Evolutionary conservation across 345 rosid species (phyloP), one percentile per base, ranked within the genome.

Genomic region (Moricandia moricandioides): DNA sequence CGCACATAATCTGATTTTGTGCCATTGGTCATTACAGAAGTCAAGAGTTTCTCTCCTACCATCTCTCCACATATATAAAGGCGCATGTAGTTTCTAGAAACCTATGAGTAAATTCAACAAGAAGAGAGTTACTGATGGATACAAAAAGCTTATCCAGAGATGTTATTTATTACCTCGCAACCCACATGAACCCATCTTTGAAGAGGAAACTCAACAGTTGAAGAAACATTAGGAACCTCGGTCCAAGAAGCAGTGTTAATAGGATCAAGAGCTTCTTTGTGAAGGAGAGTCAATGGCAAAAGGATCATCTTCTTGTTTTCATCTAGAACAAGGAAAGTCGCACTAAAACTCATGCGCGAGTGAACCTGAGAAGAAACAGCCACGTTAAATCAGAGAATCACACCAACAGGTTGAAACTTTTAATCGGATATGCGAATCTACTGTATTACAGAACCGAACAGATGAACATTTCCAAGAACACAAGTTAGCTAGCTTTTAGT

Each of bases 171-270:
- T 73, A 87, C 96, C 92, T 87, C 86, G 33, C 89, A 92, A 58
- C 88, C 91, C 60, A 92, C 88, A 81, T 90, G 96, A 54, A 86
- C 74, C 94, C 96, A 90, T 77, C 81, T 84, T 65, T 81, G 87
- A 67, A 82, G 77, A 47, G 91, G 88, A 65, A 85, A 80, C 79
- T 81, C 88, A 62, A 35, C 34, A 29, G 57, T 77, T 64, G 79
- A 70, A 24, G 85, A 82, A 57, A 84, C 84, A 43, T 82, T 76
- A 4, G 77, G 83, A 74, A 78, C 76, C 73, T 84, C 84, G 1
- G 71, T 78, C 82, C 76, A 61, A 5, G 83, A 69, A 68, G 79
- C 45, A 65, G 81, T 77, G 72, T 82, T 78, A 14, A 72, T 69
- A 74, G 82, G 73, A 63, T 83, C 80, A 64, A 82, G 82, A 56